Evolutionary conservation across 441 rosid genomes (phyloP).

Genomic region (Erysimum cheiri): DNA sequence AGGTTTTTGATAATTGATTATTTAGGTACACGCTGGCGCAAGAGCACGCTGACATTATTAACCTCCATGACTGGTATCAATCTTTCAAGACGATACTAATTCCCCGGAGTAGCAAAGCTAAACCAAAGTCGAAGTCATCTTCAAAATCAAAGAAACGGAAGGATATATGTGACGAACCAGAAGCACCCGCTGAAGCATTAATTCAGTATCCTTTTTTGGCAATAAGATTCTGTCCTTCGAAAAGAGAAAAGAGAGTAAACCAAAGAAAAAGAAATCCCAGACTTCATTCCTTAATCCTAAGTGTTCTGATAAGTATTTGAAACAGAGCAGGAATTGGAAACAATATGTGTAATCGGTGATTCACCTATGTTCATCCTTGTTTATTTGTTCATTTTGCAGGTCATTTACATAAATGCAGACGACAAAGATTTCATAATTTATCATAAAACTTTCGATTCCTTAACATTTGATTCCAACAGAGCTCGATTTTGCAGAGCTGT

Average conservation of each 20-base stretch:
- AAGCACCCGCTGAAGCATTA: constrained; percentile 63
- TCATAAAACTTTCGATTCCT: constrained; percentile 45
- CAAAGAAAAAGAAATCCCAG: background rate
- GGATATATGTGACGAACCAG: constrained; percentile 49
- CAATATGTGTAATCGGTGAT: background rate
- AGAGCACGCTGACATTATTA: constrained; percentile 90
- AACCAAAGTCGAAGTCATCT: constrained; percentile 58
- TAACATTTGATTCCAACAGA: constrained; percentile 59
- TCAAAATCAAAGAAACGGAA: constrained; percentile 68
- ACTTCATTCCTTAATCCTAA: background rate
- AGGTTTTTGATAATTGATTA: constrained; percentile 5
- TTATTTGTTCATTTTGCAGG: constrained; percentile 22
- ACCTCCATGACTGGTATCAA: constrained; percentile 94
- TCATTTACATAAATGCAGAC: constrained; percentile 3
- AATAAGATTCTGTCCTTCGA: constrained; percentile 14
- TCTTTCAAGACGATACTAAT: constrained; percentile 73
- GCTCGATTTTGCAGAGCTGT: constrained; percentile 89
- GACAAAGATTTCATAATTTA: background rate
- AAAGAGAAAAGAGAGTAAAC: background rate
- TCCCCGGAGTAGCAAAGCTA: constrained; percentile 50
- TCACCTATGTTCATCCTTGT: constrained; percentile 5
- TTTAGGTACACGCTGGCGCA: constrained; percentile 78
- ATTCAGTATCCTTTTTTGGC: constrained; percentile 81
- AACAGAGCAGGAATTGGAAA: constrained; percentile 23
- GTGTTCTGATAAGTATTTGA: background rate